These are phyloP conservation scores for Hemileccinum rubropunctum DNA, from an alignment of 768 basidiomycete genomes.

Conservation along the genomic window DNA sequence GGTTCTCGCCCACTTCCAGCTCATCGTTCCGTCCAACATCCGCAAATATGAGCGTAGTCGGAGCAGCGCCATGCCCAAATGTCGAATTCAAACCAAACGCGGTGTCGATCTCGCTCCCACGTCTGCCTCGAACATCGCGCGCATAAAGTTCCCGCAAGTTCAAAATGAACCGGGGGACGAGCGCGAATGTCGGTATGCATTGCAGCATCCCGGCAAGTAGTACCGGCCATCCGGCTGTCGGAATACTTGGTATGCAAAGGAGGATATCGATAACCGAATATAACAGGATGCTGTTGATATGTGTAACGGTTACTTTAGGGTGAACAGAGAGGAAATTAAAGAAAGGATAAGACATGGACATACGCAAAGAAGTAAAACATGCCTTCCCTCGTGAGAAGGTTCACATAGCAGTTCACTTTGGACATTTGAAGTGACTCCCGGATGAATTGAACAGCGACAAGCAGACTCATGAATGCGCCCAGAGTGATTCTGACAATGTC, in stretches of 20 bases:
- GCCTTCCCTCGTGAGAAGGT: background rate
- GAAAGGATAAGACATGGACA: background rate
- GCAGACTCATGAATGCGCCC: background rate
- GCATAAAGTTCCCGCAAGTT: background rate
- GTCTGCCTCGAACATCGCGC: background rate
- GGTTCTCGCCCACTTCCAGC: background rate
- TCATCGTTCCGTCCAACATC: background rate
- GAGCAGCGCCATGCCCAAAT: background rate
- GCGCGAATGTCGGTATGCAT: background rate
- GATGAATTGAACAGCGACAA: background rate
- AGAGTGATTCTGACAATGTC: background rate
- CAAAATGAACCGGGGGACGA: background rate
- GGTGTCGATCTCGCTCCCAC: background rate
- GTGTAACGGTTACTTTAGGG: background rate
- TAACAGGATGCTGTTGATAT: background rate
- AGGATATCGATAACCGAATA: background rate
- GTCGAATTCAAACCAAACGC: background rate
- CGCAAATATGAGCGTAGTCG: background rate
- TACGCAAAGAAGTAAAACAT: background rate
- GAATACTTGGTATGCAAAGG: background rate
- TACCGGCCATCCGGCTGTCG: background rate
- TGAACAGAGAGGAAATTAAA: background rate
- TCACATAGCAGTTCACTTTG: background rate
- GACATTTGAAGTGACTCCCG: background rate
- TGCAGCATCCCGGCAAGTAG: background rate